A percentile compares a stretch with the other conserved stretches of the same genome.
phyloP scores from a whole-genome alignment of 202 grass and related monocot species.

The Zizania palustris region DNA sequence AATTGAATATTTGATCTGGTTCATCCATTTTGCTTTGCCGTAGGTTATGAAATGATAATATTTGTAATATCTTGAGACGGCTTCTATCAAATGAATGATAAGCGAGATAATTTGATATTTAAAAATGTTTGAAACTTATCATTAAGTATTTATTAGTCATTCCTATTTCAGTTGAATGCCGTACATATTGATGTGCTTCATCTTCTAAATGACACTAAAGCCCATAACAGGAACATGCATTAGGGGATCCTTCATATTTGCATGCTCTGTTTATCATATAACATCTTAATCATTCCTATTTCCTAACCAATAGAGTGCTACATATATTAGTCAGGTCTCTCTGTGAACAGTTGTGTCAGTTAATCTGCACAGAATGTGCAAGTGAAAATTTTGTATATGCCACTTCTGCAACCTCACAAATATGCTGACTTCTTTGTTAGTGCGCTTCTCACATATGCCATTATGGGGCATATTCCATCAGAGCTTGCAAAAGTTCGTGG shows the following conservation, averaged over 20 bases:
- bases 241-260: not conserved
- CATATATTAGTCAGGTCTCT: not conserved
- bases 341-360: not conserved
- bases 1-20: not conserved
- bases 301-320: constrained; percentile 3
- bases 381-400: no score
- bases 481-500: not conserved
- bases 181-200: not conserved
- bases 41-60: not conserved
- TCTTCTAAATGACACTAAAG: not conserved
- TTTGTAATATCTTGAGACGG: not conserved
- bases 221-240: not conserved
- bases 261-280: not conserved
- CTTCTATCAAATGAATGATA: not conserved
- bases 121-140: not conserved
- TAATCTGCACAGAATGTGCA: no score
- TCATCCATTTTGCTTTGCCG: not conserved
- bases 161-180: not conserved
- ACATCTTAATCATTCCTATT: not conserved
- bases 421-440: not conserved
- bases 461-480: not conserved
- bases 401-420: no score
- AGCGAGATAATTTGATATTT: not conserved
- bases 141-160: not conserved
- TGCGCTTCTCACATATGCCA: not conserved